A percentile compares a stretch with the other conserved stretches of the same genome.
These are phyloP conservation scores for Sherardia arvensis DNA, from an alignment of 257 asterid genomes.

Conservation along the genomic window DNA sequence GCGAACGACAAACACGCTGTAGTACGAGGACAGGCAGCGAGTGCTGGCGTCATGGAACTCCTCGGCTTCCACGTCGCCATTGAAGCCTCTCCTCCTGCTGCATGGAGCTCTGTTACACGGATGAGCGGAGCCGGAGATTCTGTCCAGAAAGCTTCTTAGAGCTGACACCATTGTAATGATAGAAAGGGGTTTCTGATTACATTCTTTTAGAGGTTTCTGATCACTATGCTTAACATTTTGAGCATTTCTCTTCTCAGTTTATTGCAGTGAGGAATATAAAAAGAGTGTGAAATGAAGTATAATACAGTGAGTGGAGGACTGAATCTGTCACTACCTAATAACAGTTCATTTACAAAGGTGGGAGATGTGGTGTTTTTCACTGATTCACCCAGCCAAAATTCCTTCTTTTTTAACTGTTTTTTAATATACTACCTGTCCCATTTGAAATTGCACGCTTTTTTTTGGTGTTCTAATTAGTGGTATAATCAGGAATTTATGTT, in stretches of 20 bases:
- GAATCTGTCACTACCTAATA: conserved; percentile 4
- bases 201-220: conserved; percentile 10
- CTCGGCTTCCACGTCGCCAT: conserved; percentile 56
- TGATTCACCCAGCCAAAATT: conserved; percentile 19
- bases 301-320: conserved; percentile 2
- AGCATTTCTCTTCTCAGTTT: conserved; percentile 7
- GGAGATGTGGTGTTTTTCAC: conserved; percentile 27
- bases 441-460: too few relatives aligned
- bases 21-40: conserved; percentile 57
- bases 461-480: too few relatives aligned
- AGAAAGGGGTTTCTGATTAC: conserved; percentile 8
- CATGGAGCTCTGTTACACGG: conserved; percentile 19
- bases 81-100: conserved; percentile 26
- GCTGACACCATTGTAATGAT: conserved; percentile 21
- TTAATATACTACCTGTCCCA: too few relatives aligned
- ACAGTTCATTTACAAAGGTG: conserved; percentile 13
- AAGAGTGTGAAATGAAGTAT: background rate
- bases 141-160: conserved; percentile 11
- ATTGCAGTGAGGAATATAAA: background rate
- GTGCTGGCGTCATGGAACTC: conserved; percentile 47
- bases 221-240: background rate
- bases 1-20: conserved; percentile 81
- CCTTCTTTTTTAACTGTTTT: too few relatives aligned
- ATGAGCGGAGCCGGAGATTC: conserved; percentile 23
- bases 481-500: too few relatives aligned